These are phyloP conservation scores for Aspergillus hiratsukae DNA, from an alignment of 2,329 filamentous ascomycete species.

Conservation along the genomic window DNA sequence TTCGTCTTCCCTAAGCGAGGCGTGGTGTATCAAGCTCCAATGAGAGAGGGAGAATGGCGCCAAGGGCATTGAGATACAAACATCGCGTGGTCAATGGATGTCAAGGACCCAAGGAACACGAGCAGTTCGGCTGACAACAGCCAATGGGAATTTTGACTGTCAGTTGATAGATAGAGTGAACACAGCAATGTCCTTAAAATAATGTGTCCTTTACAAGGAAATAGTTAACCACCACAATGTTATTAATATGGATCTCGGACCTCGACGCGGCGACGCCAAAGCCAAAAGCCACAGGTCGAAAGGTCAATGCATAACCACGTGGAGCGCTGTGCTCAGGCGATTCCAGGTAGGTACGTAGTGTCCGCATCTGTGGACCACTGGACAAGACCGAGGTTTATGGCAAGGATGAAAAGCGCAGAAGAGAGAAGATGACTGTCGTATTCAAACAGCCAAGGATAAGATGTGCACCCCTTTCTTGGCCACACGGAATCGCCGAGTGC, in stretches of 20 bases:
- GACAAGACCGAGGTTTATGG: not conserved
- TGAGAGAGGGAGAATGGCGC: not conserved
- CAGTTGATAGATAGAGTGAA: not conserved
- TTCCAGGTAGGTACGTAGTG: not conserved
- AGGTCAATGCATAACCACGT: slow-evolving; percentile 17
- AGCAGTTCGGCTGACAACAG: not conserved
- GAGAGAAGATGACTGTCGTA: not conserved
- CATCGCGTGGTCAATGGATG: not conserved
- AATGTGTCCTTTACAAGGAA: not conserved
- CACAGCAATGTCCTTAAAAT: not conserved
- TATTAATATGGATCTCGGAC: not conserved
- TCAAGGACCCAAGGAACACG: not conserved
- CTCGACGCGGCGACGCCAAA: not conserved
- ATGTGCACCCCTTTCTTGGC: not conserved
- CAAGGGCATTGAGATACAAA: not conserved
- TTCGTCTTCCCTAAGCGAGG: not conserved
- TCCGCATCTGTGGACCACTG: not conserved
- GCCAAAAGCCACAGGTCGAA: not conserved
- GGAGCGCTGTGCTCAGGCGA: slow-evolving; percentile 8
- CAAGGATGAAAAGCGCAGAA: not conserved
- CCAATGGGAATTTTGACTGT: not conserved
- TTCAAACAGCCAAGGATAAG: not conserved
- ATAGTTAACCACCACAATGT: not conserved
- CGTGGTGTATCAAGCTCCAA: not conserved
- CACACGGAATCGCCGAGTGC: not conserved